A percentile compares a stretch with the other conserved stretches of the same genome.
Evolutionary conservation across 305 asterid genomes (phyloP).

Genomic region (Rubia occidens): DNA sequence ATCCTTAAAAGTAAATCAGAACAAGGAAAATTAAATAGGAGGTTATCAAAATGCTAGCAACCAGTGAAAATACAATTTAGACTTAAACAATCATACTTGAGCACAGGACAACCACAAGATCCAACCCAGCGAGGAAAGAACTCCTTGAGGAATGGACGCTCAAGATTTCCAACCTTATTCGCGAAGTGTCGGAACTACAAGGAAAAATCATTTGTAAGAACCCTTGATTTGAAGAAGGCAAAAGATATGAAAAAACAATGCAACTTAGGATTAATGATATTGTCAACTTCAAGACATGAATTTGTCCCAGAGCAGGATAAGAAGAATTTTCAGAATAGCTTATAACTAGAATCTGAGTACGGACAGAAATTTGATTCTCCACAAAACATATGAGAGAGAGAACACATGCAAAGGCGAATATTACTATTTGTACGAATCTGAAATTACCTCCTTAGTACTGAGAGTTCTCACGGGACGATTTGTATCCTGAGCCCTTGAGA

Average conservation of each 20-base stretch:
- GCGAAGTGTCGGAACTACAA: conserved; percentile 98
- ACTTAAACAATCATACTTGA: conserved; percentile 55
- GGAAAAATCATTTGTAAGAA: conserved; percentile 12
- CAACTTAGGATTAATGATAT: neutral
- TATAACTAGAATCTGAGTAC: neutral
- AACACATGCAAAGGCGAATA: neutral
- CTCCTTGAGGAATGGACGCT: conserved; percentile 98
- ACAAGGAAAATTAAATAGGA: conserved; percentile 20
- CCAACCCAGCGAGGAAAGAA: conserved; percentile 99
- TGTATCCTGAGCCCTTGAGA: conserved; percentile 59
- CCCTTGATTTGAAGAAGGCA: neutral
- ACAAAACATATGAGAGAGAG: neutral
- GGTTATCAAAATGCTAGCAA: conserved; percentile 25
- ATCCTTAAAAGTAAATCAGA: conserved; percentile 47
- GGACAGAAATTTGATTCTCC: neutral
- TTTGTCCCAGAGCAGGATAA: neutral
- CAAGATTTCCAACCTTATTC: conserved; percentile 95
- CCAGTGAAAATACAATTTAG: conserved; percentile 25
- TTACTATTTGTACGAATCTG: neutral
- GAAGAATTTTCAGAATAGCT: neutral
- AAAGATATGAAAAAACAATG: neutral
- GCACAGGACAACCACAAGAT: conserved; percentile 96
- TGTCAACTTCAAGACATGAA: neutral
- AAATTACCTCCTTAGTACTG: conserved; percentile 85
- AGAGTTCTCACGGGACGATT: conserved; percentile 70